Evolutionary conservation across 2,329 filamentous ascomycete genomes (phyloP), one percentile per base, ranked within the genome.

Genomic region (Apiospora marii): DNA sequence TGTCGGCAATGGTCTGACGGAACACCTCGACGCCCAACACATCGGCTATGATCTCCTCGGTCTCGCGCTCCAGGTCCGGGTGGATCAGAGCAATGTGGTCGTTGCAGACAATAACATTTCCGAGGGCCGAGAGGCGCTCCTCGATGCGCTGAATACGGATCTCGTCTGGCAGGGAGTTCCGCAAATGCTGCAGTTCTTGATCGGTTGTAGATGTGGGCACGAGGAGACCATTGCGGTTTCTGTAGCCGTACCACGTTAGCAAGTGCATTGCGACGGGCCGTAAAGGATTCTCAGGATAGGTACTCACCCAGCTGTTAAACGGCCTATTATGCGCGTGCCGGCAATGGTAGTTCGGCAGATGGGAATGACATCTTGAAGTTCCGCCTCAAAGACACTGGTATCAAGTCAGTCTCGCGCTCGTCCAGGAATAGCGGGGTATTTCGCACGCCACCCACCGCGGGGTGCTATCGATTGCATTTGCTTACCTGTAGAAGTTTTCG

Each of bases 101-200:
- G 84, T 98, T 98, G 80, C 91, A 91, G 80, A 95, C 97, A 80
- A 99, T 98, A 75, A 98, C 96, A 82, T 99, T 99, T 74, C 96
- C 96, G 37, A 99, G 91, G 5, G 96, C 96, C 24, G 95, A 98
- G 75, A 99, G 89, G 58, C 96, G 92, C 88, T 99, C 96, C 87
- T 99, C 96, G 86, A 99, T 98, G 77, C 96, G 92, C 86, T 98
- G 95, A 80, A 99, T 97, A 85, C 95, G 95, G 76, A 99, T 94
- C 73, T 87, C 86, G 82, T 98, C 96, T 51, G 96, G 96, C 77
- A 99, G 91, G 73, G 93, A 95, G 85, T 99, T 98, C 79, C 96
- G 93, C 79, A 99, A 89, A 84, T 99, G 96, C 85, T 98, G 95
- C 76, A 99, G 90, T 87, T 99, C 96, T 87, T 99, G 96, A 85